These are phyloP conservation scores for Penicillium sp. DNA, from an alignment of 2,329 filamentous ascomycete species.

Conservation along the genomic window DNA sequence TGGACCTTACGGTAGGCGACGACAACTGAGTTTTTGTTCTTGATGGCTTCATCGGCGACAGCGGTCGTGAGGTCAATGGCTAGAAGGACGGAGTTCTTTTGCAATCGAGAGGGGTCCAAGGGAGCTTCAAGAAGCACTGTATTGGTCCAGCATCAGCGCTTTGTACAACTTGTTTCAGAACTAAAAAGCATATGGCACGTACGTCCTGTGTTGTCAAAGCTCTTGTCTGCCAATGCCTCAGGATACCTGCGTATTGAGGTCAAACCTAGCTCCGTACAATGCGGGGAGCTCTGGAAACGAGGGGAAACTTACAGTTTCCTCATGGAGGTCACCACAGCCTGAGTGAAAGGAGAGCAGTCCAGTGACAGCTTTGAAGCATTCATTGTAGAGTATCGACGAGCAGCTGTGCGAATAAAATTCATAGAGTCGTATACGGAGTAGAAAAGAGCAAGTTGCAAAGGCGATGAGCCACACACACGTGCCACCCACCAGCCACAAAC, in stretches of 20 bases:
- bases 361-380: slow-evolving; percentile 28
- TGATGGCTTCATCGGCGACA: slow-evolving; percentile 88
- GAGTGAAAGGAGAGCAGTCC: slow-evolving; percentile 61
- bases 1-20: slow-evolving; percentile 77
- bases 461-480: slow-evolving; percentile 22
- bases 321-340: slow-evolving; percentile 76
- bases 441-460: neutral
- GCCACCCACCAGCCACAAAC: slow-evolving; percentile 24
- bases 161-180: neutral
- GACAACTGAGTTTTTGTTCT: slow-evolving; percentile 72
- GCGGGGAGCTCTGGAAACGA: slow-evolving; percentile 8
- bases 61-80: slow-evolving; percentile 88
- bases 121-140: slow-evolving; percentile 70
- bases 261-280: slow-evolving; percentile 11
- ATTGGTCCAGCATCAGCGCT: slow-evolving; percentile 2
- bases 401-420: slow-evolving; percentile 22
- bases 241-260: slow-evolving; percentile 68
- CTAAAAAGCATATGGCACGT: slow-evolving; percentile 22
- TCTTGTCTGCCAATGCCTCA: slow-evolving; percentile 80
- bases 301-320: slow-evolving; percentile 66
- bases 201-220: slow-evolving; percentile 95
- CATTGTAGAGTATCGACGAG: slow-evolving; percentile 36
- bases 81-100: slow-evolving; percentile 70
- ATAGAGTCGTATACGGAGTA: slow-evolving; percentile 15
- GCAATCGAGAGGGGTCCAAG: slow-evolving; percentile 57